Evolutionary conservation across 2,329 filamentous ascomycete species (phyloP), one percentile per base, ranked within the genome.

Genomic region (Calonectria multiphialidica): DNA sequence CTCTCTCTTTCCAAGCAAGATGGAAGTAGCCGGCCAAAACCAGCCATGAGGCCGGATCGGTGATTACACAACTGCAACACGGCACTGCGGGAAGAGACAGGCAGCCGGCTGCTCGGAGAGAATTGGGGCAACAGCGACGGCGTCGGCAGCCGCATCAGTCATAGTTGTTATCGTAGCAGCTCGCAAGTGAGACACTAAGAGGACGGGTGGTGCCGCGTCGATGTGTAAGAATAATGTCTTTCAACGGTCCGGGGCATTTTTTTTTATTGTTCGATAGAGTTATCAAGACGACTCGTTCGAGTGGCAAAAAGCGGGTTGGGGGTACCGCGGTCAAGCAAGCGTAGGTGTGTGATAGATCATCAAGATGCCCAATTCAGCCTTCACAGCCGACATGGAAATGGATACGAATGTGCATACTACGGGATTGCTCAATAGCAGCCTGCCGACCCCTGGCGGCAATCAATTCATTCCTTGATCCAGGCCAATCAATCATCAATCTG

Each of bases 141-240:
- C 44, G 21, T 28, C 50, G 23, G 42, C 28, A 23, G 16, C 33
- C 35, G 30, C 16, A 25, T 55, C 18, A 37, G n/a, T 47, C 16
- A 18, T 23, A 33, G 35, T 50, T 8, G 35, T 10, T 18, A 15
- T 37, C 35, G 53, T 59, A 37, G 53, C 53, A 59, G 53, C 35
- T 28, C 47, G 12, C 45, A 35, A 47, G 62, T 50, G 53, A 71
- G 68, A 71, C 68, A 71, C 68, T 71, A 71, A 63, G 21, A 30
- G 63, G 55, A 37, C 68, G 68, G 68, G 68, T 57, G 63, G 63
- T 71, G 68, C 68, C 68, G 68, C 44, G 44, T 66, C 63, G n/a
- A 50, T 66, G 55, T 71, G 50, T 59, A 50, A 66, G 68, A 55
- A 49, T 28, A 59, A 15, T 70, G 63, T 66, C 53, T 66, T 45